Conservation (phyloP, 2,329 filamentous ascomycete species). For the Xylariaceae sp. region DNA sequence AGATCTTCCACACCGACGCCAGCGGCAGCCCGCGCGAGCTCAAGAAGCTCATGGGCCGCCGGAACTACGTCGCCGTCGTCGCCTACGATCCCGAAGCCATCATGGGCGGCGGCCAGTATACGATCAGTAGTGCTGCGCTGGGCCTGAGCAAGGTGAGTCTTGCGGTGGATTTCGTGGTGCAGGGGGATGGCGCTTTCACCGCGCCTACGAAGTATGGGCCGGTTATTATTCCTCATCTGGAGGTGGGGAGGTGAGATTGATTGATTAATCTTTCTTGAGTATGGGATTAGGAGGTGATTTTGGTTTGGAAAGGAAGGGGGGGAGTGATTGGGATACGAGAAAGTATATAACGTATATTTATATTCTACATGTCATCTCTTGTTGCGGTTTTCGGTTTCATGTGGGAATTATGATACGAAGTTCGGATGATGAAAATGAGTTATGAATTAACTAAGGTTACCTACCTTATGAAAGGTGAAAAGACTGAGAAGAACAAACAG, state of each 20-base stretch:
- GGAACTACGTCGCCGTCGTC: slow-evolving; percentile 92
- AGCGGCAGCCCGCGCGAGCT: slow-evolving; percentile 76
- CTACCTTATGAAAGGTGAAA: no score
- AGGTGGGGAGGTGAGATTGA: slow-evolving; percentile 55
- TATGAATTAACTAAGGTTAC: no score
- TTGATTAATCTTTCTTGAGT: no score
- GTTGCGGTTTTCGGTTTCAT: no score
- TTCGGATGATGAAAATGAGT: no score
- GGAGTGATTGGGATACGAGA: no score
- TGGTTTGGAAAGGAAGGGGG: not conserved
- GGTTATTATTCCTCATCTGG: slow-evolving; percentile 84
- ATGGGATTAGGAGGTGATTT: not conserved
- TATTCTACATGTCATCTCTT: no score
- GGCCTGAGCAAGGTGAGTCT: slow-evolving; percentile 67
- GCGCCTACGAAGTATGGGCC: slow-evolving; percentile 92
- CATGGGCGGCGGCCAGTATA: slow-evolving; percentile 29
- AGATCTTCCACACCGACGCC: slow-evolving; percentile 94
- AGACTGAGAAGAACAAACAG: no score
- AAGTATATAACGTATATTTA: no score
- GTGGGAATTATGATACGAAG: no score
- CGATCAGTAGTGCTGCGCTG: slow-evolving; percentile 21
- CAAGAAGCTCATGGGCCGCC: slow-evolving; percentile 85
- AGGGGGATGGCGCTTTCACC: slow-evolving; percentile 77
- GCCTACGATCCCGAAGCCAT: slow-evolving; percentile 85
- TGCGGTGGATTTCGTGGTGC: slow-evolving; percentile 94